These are phyloP conservation scores for Candida mesenterica DNA, from an alignment of 1,139 yeast genomes.

Conservation along the genomic window DNA sequence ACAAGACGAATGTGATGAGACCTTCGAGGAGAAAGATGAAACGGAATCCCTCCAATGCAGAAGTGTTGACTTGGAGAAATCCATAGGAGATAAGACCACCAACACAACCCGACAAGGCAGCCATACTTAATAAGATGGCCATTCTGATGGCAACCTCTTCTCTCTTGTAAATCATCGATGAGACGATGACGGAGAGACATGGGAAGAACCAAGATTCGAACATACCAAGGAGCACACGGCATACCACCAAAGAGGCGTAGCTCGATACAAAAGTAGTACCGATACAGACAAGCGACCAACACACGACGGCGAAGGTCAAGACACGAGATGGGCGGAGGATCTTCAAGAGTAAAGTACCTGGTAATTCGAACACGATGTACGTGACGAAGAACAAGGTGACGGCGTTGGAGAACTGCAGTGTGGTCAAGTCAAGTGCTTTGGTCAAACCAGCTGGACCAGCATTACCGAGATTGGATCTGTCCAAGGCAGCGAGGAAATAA, in stretches of 20 bases:
- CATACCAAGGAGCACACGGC: slow-evolving; percentile 21
- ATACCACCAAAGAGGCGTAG: slow-evolving; percentile 17
- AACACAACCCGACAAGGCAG: slow-evolving; percentile 41
- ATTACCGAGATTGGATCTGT: slow-evolving; percentile 26
- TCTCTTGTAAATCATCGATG: slow-evolving; percentile 35
- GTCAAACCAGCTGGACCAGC: slow-evolving; percentile 24
- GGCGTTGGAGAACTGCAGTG: slow-evolving; percentile 19
- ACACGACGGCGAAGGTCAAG: slow-evolving; percentile 11
- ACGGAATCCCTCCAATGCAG: slow-evolving; percentile 34
- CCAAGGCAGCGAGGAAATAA: slow-evolving; percentile 25
- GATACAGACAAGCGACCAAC: slow-evolving; percentile 21
- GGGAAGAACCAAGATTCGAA: slow-evolving; percentile 30
- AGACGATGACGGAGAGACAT: slow-evolving; percentile 36
- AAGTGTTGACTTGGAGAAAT: slow-evolving; percentile 34
- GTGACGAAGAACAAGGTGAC: slow-evolving; percentile 22
- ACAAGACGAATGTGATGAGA: slow-evolving; percentile 27
- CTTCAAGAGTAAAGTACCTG: slow-evolving; percentile 15
- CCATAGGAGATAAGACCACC: slow-evolving; percentile 42
- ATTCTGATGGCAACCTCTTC: slow-evolving; percentile 43
- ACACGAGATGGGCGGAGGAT: slow-evolving; percentile 14
- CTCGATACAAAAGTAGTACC: slow-evolving; percentile 17
- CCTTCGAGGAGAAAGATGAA: slow-evolving; percentile 34
- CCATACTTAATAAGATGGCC: slow-evolving; percentile 39
- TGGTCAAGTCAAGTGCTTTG: slow-evolving; percentile 16
- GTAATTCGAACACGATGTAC: slow-evolving; percentile 15